These are phyloP conservation scores for Cudoniella acicularis DNA, from an alignment of 495 filamentous ascomycete genomes.

Conservation along the genomic window DNA sequence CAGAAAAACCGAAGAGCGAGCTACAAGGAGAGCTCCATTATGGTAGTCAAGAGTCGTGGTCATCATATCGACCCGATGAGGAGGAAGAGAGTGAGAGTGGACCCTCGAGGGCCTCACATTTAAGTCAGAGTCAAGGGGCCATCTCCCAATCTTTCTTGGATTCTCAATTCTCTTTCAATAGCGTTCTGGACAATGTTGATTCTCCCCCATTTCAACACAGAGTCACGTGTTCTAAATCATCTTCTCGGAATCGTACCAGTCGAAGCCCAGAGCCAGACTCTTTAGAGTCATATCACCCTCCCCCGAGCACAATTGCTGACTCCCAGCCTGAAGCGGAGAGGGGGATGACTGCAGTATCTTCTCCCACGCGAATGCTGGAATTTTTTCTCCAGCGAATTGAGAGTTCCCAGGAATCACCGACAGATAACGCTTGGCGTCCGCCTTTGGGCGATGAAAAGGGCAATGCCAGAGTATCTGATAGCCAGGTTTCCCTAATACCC, in stretches of 20 bases:
- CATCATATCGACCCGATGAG: conserved; percentile 21
- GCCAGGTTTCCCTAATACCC: neutral
- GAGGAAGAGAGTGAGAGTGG: neutral
- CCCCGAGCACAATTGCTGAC: conserved; percentile 43
- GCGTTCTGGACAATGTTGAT: conserved; percentile 39
- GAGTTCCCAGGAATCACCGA: neutral
- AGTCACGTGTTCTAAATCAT: neutral
- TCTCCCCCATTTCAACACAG: conserved; percentile 33
- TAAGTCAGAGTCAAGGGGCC: neutral
- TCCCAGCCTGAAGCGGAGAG: conserved; percentile 40
- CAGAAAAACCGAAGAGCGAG: neutral
- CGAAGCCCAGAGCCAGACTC: conserved; percentile 2
- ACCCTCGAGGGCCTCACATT: neutral
- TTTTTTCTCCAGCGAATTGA: conserved; percentile 14
- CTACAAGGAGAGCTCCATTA: conserved; percentile 10
- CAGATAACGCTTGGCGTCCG: neutral
- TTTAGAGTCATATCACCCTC: conserved; percentile 37
- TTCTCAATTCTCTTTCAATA: conserved; percentile 39
- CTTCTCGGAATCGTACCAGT: neutral
- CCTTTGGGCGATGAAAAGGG: neutral
- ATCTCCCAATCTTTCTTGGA: conserved; percentile 19
- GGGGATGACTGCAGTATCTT: conserved; percentile 6
- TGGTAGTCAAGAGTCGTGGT: conserved; percentile 17
- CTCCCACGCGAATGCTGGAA: conserved; percentile 28
- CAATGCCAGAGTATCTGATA: neutral